phyloP scores from a whole-genome alignment of 768 basidiomycete genomes.

The Neoboletus magnificus region DNA sequence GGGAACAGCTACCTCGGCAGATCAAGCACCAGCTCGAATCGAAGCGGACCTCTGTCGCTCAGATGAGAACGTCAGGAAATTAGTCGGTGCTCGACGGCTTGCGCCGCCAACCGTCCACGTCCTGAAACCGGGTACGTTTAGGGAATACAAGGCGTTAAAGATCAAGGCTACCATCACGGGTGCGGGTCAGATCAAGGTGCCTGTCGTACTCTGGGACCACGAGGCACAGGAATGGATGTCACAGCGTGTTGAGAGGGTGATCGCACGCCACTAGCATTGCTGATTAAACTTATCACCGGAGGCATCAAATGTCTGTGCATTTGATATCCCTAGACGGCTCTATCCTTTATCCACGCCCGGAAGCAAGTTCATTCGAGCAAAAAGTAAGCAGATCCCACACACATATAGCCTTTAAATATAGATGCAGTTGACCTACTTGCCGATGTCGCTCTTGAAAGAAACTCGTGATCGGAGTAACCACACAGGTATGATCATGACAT shows the following conservation, averaged over 20 bases:
- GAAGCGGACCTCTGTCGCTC: conserved; percentile 3
- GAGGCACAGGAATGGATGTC: conserved; percentile 16
- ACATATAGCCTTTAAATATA: no score
- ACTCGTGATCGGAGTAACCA: background rate
- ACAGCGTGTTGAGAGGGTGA: conserved; percentile 1
- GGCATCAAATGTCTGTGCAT: no score
- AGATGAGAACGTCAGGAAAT: conserved; percentile 1
- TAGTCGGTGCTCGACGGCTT: background rate
- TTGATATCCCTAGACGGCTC: no score
- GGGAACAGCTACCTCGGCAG: background rate
- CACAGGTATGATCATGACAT: no score
- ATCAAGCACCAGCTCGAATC: conserved; percentile 3
- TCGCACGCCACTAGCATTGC: background rate
- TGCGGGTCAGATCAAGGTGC: conserved; percentile 17
- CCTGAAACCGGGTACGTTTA: conserved; percentile 16
- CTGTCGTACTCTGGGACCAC: conserved; percentile 16
- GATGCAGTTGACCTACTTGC: no score
- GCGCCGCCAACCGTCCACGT: conserved; percentile 13
- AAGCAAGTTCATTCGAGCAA: background rate
- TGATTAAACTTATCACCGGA: no score
- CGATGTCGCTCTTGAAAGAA: no score
- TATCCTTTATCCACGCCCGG: background rate
- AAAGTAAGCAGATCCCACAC: no score
- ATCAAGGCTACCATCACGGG: conserved; percentile 6
- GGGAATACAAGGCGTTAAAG: conserved; percentile 11